These are phyloP conservation scores for Cutaneotrichosporon dermatis DNA, from an alignment of 1,284 basidiomycete species.

Conservation along the genomic window DNA sequence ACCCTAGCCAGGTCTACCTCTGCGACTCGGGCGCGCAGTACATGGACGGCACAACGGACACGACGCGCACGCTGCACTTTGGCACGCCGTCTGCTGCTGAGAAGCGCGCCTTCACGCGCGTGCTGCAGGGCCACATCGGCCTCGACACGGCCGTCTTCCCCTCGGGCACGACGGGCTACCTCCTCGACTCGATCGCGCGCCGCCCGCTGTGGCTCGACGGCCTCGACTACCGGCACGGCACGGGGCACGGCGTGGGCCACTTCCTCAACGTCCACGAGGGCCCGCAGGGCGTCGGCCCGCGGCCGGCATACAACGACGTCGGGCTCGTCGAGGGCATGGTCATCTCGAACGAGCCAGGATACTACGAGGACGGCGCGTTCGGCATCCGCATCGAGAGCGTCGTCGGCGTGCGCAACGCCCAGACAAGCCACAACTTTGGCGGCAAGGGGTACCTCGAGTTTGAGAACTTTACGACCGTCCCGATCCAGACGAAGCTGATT, in stretches of 20 bases:
- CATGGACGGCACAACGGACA: conserved; percentile 86
- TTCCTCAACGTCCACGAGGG: conserved; percentile 94
- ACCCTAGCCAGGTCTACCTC: conserved; percentile 79
- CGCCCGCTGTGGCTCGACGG: conserved; percentile 87
- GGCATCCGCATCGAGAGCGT: conserved; percentile 93
- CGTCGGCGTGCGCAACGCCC: conserved; percentile 65
- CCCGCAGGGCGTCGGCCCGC: conserved; percentile 79
- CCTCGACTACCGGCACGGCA: conserved; percentile 69
- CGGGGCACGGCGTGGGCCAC: conserved; percentile 90
- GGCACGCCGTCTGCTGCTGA: conserved; percentile 77
- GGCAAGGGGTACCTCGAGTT: conserved; percentile 75
- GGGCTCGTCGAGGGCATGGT: conserved; percentile 79
- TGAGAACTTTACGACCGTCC: conserved; percentile 80
- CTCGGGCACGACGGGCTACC: conserved; percentile 64
- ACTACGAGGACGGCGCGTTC: conserved; percentile 85
- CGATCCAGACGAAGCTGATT: conserved; percentile 82
- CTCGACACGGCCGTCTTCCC: conserved; percentile 81
- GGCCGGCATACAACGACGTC: conserved; percentile 60
- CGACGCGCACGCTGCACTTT: conserved; percentile 90
- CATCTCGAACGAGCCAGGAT: conserved; percentile 89
- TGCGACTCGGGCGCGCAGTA: conserved; percentile 95
- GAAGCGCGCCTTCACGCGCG: conserved; percentile 83
- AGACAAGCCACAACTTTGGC: conserved; percentile 80
- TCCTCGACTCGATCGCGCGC: conserved; percentile 72
- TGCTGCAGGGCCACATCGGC: conserved; percentile 46